phyloP scores from a whole-genome alignment of 2,329 filamentous ascomycete species.

The Raffaelea ambrosiae region DNA sequence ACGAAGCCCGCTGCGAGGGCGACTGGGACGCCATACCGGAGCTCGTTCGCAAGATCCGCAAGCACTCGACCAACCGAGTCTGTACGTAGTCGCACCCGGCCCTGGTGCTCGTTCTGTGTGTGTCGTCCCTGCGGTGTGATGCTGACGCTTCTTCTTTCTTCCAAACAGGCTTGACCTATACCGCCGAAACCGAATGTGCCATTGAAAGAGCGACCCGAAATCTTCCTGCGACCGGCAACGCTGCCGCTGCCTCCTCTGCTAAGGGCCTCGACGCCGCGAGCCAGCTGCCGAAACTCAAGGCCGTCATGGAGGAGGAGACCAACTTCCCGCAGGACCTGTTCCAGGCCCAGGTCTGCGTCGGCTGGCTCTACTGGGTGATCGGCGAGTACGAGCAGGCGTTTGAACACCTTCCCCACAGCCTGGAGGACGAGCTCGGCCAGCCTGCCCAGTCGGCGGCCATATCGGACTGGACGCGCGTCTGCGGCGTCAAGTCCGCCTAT shows the following conservation, averaged over 20 bases:
- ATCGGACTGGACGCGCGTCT: constrained; percentile 74
- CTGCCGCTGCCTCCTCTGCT: constrained; percentile 29
- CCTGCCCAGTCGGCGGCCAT: constrained; percentile 36
- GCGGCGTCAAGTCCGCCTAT: constrained; percentile 69
- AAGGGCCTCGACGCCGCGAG: constrained; percentile 35
- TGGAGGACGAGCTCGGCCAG: constrained; percentile 43
- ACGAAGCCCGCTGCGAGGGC: constrained; percentile 79
- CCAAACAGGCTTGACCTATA: constrained; percentile 54
- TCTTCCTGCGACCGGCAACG: constrained; percentile 22
- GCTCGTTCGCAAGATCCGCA: constrained; percentile 84
- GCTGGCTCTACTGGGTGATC: constrained; percentile 75
- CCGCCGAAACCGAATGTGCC: constrained; percentile 60
- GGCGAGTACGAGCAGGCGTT: constrained; percentile 59
- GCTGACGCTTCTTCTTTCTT: constrained; percentile 9
- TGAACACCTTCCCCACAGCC: constrained; percentile 53
- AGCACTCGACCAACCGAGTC: constrained; percentile 77
- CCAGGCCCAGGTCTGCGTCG: constrained; percentile 75
- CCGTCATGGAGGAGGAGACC: constrained; percentile 51
- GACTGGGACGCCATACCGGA: constrained; percentile 83
- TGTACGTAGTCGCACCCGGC: constrained; percentile 58
- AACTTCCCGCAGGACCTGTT: constrained; percentile 51
- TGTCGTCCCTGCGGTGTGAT: neutral
- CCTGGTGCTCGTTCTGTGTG: too few relatives aligned
- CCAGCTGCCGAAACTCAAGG: constrained; percentile 41
- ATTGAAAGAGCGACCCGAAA: constrained; percentile 48